A percentile compares a stretch with the other conserved stretches of the same genome.
Conservation (phyloP, 371 early-diverging fungal genomes). For the Syncephalastrum sp. region DNA sequence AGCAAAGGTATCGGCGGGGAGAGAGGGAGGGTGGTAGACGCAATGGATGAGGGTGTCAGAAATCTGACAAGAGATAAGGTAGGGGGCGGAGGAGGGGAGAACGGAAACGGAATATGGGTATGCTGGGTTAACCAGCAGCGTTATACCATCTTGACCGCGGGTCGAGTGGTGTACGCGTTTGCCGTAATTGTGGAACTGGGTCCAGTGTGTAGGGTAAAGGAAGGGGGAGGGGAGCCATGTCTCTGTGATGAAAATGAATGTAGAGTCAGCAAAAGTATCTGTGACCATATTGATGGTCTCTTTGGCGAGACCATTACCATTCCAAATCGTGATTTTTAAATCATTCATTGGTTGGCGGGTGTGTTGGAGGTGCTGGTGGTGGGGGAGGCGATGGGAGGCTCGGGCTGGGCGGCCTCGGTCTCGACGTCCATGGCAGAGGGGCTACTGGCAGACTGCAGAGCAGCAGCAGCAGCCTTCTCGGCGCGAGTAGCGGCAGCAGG, state of each 20-base stretch:
- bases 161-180: not conserved
- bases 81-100: not conserved
- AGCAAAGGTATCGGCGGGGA: too few species aligned
- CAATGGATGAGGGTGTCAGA: constrained; percentile 12
- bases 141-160: too few species aligned
- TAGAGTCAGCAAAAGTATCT: constrained; percentile 11
- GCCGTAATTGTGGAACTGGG: constrained; percentile 13
- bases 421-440: not conserved
- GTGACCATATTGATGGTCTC: constrained; percentile 1
- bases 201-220: constrained; percentile 9
- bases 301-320: not conserved
- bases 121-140: too few species aligned
- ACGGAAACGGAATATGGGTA: too few species aligned
- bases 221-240: constrained; percentile 3
- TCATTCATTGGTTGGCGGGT: not conserved
- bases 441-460: not conserved
- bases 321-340: not conserved
- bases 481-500: not conserved
- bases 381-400: too few species aligned
- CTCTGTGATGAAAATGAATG: not conserved
- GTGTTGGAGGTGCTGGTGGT: not conserved
- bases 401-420: too few species aligned
- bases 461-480: not conserved
- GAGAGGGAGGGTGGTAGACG: constrained; percentile 9
- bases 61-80: constrained; percentile 8